Evolutionary conservation across 1,139 yeast species (phyloP).

Genomic region (Candida anutae): DNA sequence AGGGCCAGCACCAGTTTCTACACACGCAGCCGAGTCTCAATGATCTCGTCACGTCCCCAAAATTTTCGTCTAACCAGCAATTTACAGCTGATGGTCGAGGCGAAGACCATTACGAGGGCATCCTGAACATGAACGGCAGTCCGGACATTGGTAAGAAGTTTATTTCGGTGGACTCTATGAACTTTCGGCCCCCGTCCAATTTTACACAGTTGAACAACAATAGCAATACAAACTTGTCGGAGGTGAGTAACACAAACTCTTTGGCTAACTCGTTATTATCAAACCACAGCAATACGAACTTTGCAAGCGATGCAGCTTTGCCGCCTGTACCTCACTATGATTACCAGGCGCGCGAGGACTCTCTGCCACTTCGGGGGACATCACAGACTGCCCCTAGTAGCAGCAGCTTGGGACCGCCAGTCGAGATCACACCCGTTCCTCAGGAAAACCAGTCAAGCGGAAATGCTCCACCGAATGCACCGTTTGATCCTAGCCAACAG

Average conservation of each 20-base stretch:
- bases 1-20: too few species aligned
- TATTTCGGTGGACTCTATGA: conserved; percentile 33
- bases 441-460: background rate
- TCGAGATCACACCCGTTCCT: background rate
- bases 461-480: background rate
- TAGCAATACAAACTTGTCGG: conserved; percentile 35
- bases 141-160: conserved; percentile 14
- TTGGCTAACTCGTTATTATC: conserved; percentile 19
- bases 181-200: conserved; percentile 35
- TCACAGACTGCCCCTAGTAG: background rate
- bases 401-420: background rate
- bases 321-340: conserved; percentile 5
- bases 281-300: conserved; percentile 12
- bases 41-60: conserved; percentile 23
- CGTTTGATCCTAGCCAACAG: background rate
- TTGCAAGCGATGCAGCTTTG: conserved; percentile 5
- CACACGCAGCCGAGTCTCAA: too few species aligned
- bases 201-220: conserved; percentile 38
- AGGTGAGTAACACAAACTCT: conserved; percentile 21
- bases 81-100: conserved; percentile 8
- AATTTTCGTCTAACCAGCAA: conserved; percentile 14
- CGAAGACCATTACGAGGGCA: background rate
- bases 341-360: conserved; percentile 3
- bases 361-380: background rate
- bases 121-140: conserved; percentile 2